Evolutionary conservation across 1,284 basidiomycete species (phyloP).

Genomic region (Limonomyces culmigenus): DNA sequence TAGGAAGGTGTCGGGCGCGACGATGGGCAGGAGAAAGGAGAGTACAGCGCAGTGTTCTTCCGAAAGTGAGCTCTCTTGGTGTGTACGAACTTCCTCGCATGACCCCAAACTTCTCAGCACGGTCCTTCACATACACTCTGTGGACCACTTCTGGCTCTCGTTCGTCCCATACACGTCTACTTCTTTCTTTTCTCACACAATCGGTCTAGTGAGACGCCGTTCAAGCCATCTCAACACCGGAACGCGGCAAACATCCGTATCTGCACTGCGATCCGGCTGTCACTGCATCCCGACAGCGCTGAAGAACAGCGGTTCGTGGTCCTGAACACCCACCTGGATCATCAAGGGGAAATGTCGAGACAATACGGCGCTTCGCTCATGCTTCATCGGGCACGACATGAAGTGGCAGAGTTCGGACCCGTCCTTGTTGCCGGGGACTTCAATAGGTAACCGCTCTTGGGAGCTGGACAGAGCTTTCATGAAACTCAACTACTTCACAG

Average conservation of each 20-base stretch:
- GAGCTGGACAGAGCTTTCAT: no score
- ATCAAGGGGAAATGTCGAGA: constrained; percentile 34
- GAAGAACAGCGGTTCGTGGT: constrained; percentile 23
- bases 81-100: neutral
- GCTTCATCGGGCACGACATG: constrained; percentile 28
- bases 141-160: constrained; percentile 42
- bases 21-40: constrained; percentile 36
- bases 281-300: constrained; percentile 9
- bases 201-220: no score
- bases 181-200: no score
- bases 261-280: constrained; percentile 29
- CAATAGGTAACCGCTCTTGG: constrained; percentile 25
- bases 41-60: constrained; percentile 52
- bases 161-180: constrained; percentile 11
- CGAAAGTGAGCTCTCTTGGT: constrained; percentile 14
- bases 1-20: constrained; percentile 48
- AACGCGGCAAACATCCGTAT: constrained; percentile 34
- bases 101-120: constrained; percentile 12
- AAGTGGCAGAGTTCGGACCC: constrained; percentile 20
- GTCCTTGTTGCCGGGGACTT: constrained; percentile 38
- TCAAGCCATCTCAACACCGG: constrained; percentile 30
- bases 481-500: constrained; percentile 12
- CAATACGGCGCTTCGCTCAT: constrained; percentile 32
- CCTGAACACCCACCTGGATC: constrained; percentile 37
- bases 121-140: constrained; percentile 20